Evolutionary conservation across 1,284 basidiomycete genomes (phyloP), one percentile per base, ranked within the genome.

Genomic region (Earliella scabrosa): DNA sequence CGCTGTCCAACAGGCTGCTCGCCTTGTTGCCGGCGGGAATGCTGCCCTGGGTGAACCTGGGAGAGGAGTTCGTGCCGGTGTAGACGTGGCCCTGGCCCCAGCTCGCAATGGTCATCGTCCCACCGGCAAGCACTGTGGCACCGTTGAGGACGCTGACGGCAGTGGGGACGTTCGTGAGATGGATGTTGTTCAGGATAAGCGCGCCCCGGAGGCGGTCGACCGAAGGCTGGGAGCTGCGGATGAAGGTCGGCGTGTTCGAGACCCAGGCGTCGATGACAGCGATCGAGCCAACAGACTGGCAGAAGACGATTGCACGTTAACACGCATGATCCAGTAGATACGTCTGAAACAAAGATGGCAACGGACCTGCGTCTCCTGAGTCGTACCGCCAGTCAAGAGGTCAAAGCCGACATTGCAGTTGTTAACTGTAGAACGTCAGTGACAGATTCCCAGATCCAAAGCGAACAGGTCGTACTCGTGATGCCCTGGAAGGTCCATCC

Each of bases 71-170:
- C 2, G 77, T 73, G 11, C 88, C 85, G 9, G 68, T 69, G 67
- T 81, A 90, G 32, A 87, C 75, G 61, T 90, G 87, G 27, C 88
- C 88, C 70, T 90, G 88, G 1, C 75, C 86, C 89, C 89, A 92
- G 18, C 83, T 81, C 0, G 72, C 66, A 65, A 92, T 89, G 0
- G 77, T 81, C 32, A 67, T 83, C 6, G 82, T 81, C 14, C 79
- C 81, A 27, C 21, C 87, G 43, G 63, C 70, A 52, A 85, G 77
- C 8, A 88, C 78, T 13, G 76, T 71, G 9, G 72, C 67, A 11
- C 86, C 86, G 29, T 73, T 74, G 16, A 73, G 72, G 32, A 84
- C 79, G 9, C 56, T 78, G 50, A 86, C 78, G 2, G 82, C 83
- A 8, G 74, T 75, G 24, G 80, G 75, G 27, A 87, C 83, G 58